Evolutionary conservation across 768 basidiomycete species (phyloP).

Genomic region (Solioccasus polychromus): DNA sequence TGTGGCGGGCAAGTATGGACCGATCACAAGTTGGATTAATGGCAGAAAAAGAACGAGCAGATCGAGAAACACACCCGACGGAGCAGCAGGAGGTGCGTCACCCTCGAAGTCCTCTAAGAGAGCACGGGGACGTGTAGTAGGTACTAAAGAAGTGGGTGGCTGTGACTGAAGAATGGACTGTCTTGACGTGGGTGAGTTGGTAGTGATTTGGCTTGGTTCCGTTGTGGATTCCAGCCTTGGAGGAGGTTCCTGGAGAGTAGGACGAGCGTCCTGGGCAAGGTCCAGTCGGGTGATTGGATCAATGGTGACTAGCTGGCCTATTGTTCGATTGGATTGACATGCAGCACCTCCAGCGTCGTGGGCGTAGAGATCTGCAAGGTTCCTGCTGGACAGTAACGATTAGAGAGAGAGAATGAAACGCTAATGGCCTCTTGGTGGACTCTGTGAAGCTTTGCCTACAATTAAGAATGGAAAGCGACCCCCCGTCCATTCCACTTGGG

Average conservation of each 20-base stretch:
- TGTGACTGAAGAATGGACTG: slow-evolving; percentile 25
- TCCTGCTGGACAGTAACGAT: slow-evolving; percentile 19
- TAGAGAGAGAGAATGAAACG: slow-evolving; percentile 15
- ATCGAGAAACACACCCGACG: slow-evolving; percentile 21
- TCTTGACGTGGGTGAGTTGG: slow-evolving; percentile 29
- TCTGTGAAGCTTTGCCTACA: slow-evolving; percentile 21
- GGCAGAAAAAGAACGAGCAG: neutral
- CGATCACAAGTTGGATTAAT: slow-evolving; percentile 5
- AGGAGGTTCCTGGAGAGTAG: slow-evolving; percentile 39
- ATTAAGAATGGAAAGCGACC: slow-evolving; percentile 26
- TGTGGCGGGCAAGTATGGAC: slow-evolving; percentile 18
- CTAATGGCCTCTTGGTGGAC: slow-evolving; percentile 16
- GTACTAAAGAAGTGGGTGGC: slow-evolving; percentile 47
- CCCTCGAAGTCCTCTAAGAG: slow-evolving; percentile 55
- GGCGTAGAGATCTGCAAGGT: slow-evolving; percentile 15
- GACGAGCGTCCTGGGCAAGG: slow-evolving; percentile 53
- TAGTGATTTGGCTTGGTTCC: slow-evolving; percentile 25
- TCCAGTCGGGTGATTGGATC: slow-evolving; percentile 60
- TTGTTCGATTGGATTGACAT: slow-evolving; percentile 24
- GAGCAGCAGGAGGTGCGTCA: slow-evolving; percentile 24
- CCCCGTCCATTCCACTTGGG: slow-evolving; percentile 20
- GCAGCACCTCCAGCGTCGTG: slow-evolving; percentile 24
- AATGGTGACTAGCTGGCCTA: slow-evolving; percentile 49
- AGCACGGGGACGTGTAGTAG: slow-evolving; percentile 60
- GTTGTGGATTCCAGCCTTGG: slow-evolving; percentile 48